A percentile compares a stretch with the other conserved stretches of the same genome.
Conservation (phyloP, 2,329 filamentous ascomycete genomes). For the Aureobasidium sp. region DNA sequence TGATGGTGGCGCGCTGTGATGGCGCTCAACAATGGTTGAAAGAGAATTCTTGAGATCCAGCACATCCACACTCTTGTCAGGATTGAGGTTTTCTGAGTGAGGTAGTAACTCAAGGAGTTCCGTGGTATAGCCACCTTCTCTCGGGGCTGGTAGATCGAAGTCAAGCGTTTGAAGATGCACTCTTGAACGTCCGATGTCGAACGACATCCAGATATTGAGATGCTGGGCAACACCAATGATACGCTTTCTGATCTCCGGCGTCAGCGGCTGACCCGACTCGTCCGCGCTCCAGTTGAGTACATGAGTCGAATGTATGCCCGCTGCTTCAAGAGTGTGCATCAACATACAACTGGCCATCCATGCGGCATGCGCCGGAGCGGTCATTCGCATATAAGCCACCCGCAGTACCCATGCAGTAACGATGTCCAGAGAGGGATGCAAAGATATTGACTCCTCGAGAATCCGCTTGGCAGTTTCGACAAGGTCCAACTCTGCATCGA, state of each 20-base stretch:
- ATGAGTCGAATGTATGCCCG: slow-evolving; percentile 40
- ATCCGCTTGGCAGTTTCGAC: slow-evolving; percentile 41
- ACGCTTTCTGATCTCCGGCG: slow-evolving; percentile 17
- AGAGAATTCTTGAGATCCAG: slow-evolving; percentile 41
- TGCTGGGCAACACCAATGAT: slow-evolving; percentile 48
- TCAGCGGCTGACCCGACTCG: not conserved
- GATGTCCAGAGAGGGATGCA: slow-evolving; percentile 34
- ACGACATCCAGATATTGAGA: slow-evolving; percentile 54
- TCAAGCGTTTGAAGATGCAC: slow-evolving; percentile 44
- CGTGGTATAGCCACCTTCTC: slow-evolving; percentile 37
- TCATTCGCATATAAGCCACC: slow-evolving; percentile 47
- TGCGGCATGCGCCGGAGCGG: slow-evolving; percentile 46
- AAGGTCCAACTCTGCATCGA: slow-evolving; percentile 37
- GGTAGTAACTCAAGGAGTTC: slow-evolving; percentile 49
- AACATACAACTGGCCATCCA: slow-evolving; percentile 53
- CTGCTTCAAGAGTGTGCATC: slow-evolving; percentile 54
- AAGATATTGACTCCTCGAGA: slow-evolving; percentile 36
- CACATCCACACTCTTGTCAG: slow-evolving; percentile 38
- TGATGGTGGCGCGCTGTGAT: slow-evolving; percentile 37
- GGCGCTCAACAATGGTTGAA: slow-evolving; percentile 34
- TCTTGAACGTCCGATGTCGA: slow-evolving; percentile 50
- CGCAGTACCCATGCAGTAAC: slow-evolving; percentile 49
- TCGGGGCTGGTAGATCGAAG: slow-evolving; percentile 34
- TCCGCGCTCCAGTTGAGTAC: slow-evolving; percentile 24
- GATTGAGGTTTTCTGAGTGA: slow-evolving; percentile 49